A percentile compares a stretch with the other conserved stretches of the same genome.
phyloP scores from a whole-genome alignment of 2,329 filamentous ascomycete species.

The Colletotrichum gigasporum region DNA sequence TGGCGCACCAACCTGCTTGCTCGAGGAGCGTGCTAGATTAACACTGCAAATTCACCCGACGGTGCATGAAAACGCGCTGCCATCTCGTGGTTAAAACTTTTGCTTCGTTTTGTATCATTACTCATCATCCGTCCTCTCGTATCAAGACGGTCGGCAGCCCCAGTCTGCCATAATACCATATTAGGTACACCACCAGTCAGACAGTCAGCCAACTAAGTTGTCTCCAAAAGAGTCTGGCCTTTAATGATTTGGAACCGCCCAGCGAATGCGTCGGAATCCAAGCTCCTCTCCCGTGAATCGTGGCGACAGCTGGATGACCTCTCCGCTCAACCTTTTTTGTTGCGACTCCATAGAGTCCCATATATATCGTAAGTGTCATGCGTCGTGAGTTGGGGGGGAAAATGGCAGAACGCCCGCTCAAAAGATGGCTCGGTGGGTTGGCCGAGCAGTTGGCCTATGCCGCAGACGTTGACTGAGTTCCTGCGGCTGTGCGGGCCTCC shows the following conservation, averaged over 20 bases:
- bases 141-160: background rate
- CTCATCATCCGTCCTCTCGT: background rate
- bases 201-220: background rate
- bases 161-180: slow-evolving; percentile 6
- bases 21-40: no score
- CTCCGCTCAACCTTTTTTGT: background rate
- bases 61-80: background rate
- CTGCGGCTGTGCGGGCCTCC: slow-evolving; percentile 56
- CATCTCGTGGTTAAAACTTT: background rate
- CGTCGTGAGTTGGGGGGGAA: slow-evolving; percentile 8
- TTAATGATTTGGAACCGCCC: background rate
- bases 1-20: background rate
- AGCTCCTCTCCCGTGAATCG: background rate
- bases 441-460: slow-evolving; percentile 5
- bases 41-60: no score
- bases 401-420: slow-evolving; percentile 23
- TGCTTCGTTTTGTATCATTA: slow-evolving; percentile 13
- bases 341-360: slow-evolving; percentile 1
- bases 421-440: background rate
- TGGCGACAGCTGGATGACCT: background rate
- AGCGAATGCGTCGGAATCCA: background rate
- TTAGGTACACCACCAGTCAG: background rate
- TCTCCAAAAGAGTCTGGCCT: background rate
- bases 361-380: slow-evolving; percentile 14
- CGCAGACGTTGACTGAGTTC: slow-evolving; percentile 17